Base-by-base conservation (phyloP, 2,329 filamentous ascomycete species). In the Colletotrichum tamarilloi region DNA sequence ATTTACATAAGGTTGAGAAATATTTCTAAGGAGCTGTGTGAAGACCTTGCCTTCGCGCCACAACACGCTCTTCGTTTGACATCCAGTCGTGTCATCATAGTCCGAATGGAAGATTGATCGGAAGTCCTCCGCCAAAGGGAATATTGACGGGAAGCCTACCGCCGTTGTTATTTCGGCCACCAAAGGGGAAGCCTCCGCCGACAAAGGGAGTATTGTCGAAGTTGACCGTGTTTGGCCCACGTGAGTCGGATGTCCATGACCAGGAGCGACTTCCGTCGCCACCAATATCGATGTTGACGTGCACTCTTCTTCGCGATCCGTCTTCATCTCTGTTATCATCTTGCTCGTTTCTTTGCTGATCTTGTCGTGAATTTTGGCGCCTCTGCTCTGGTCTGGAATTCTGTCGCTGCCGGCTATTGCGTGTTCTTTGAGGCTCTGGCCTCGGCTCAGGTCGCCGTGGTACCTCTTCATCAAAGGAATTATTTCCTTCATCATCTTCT, bases 281-380 rank as follows among this genome's bases (percentile, higher is more conserved):
- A 19, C 72, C 72, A 5, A 59, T 56, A 32, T 74, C 72, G 28
- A 74, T 68, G 32, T 68, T 74, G 53, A 72, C 42, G 1, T 74
- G 38, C 9, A 72, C 63, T 19, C 68, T 68, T 1, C 68, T 52
- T 12, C 53, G 49, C 24, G 42, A 58, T 3, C 52, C 42, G 8
- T 73, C 35, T 2, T 38, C 57, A 2, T 73, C 24, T 19, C 60
- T 52, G 16, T 65, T 28, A 6, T 59, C 53, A 24, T 42, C 24
- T 5, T 56, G 56, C 12, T 73, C 42, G 16, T 42, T 52, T 22
- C 19, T 49, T 38, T 49, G 67, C 24, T 38, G 67, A 19, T 70
- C 58, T 14, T 38, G 67, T n/a, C 60, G 59, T 5, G 70, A 49
- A 11, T 55, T 59, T 5, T 49, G 32, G n/a, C 67, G 70, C 7